A percentile compares a stretch with the other conserved stretches of the same genome.
These are phyloP conservation scores for Ambrosia hybrid DNA, from an alignment of 140 eudicot species.

Conservation along the genomic window DNA sequence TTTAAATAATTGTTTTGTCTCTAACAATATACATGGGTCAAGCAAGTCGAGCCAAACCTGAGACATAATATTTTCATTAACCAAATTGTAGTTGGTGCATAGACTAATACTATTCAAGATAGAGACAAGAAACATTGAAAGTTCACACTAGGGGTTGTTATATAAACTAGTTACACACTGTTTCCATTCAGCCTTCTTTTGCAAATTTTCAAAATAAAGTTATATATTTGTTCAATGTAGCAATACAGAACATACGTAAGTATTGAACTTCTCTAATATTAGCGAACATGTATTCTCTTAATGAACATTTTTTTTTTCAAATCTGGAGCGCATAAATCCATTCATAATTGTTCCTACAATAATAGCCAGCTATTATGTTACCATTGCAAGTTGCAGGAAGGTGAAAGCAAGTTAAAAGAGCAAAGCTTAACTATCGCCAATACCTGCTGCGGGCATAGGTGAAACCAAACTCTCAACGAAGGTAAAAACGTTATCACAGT, in stretches of 20 bases:
- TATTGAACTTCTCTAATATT: too few relatives aligned
- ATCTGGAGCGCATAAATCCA: too few relatives aligned
- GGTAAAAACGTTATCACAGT: constrained; percentile 35
- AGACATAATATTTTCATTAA: neutral
- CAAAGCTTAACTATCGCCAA: constrained; percentile 24
- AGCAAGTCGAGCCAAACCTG: neutral
- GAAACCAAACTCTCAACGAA: constrained; percentile 53
- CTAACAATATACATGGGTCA: neutral
- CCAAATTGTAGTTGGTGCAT: neutral
- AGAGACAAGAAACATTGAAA: neutral
- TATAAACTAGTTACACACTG: too few relatives aligned
- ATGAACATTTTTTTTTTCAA: too few relatives aligned
- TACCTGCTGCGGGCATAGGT: constrained; percentile 19
- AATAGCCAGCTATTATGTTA: too few relatives aligned
- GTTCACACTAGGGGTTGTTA: too few relatives aligned
- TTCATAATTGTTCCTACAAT: too few relatives aligned
- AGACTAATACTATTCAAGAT: neutral
- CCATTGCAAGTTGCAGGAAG: neutral
- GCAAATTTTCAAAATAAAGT: too few relatives aligned
- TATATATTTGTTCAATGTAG: too few relatives aligned
- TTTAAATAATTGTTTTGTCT: neutral
- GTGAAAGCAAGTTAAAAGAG: neutral
- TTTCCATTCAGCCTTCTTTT: neutral
- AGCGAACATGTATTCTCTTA: too few relatives aligned
- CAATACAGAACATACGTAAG: too few relatives aligned